A percentile compares a stretch with the other conserved stretches of the same genome.
These are phyloP conservation scores for Wickerhamomyces ciferrii DNA, from an alignment of 805 yeast genomes.

Conservation along the genomic window DNA sequence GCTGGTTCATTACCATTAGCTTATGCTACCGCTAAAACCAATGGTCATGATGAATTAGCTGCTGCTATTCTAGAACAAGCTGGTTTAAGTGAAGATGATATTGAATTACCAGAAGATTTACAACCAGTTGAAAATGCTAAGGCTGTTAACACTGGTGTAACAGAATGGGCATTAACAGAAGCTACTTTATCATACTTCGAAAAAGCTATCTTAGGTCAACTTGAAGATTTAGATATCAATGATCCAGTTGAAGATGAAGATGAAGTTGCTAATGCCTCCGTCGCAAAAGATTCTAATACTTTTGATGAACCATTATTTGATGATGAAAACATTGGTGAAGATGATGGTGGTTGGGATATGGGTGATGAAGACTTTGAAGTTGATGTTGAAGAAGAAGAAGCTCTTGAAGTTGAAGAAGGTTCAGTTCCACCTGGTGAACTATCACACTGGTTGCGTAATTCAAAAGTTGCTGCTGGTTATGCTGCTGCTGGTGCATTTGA, in stretches of 20 bases:
- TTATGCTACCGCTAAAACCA: conserved; percentile 85
- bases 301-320: conserved; percentile 34
- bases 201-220: conserved; percentile 72
- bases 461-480: conserved; percentile 85
- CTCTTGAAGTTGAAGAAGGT: conserved; percentile 28
- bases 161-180: conserved; percentile 77
- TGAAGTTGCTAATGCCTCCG: conserved; percentile 17
- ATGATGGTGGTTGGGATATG: conserved; percentile 74
- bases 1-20: conserved; percentile 87
- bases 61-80: conserved; percentile 64
- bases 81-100: conserved; percentile 57
- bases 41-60: conserved; percentile 75
- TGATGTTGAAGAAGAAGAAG: conserved; percentile 53
- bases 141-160: conserved; percentile 24
- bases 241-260: conserved; percentile 29
- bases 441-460: conserved; percentile 80
- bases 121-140: conserved; percentile 35
- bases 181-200: conserved; percentile 78
- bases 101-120: conserved; percentile 53
- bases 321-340: conserved; percentile 46
- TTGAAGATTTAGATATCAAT: conserved; percentile 57
- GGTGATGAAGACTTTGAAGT: conserved; percentile 77
- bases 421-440: conserved; percentile 41
- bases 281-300: conserved; percentile 14
- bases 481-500: conserved; percentile 97